Percentiles rank a stretch among this genome's conserved stretches.
These are phyloP conservation scores for Plasmopara halstedii DNA, from an alignment of 352 stramenopile species.

Conservation along the genomic window DNA sequence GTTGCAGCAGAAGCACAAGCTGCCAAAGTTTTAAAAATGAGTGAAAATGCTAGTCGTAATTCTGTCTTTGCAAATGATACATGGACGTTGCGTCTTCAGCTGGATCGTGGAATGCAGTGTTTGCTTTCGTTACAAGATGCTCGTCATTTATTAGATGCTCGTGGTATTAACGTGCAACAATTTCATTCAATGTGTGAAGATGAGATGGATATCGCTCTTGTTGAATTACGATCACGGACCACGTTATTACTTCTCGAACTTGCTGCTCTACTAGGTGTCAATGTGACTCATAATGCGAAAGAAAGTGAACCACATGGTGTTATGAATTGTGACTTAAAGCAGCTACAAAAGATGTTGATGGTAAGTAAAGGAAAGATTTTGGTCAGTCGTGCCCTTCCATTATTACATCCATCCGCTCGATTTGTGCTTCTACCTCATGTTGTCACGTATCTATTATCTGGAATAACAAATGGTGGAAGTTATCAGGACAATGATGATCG, in stretches of 20 bases:
- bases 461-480: constrained; percentile 25
- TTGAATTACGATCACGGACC: constrained; percentile 56
- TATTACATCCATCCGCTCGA: constrained; percentile 72
- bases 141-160: constrained; percentile 72
- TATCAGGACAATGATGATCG: constrained; percentile 38
- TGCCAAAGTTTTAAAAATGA: constrained; percentile 55
- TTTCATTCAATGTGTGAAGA: constrained; percentile 72
- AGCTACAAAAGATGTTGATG: constrained; percentile 52
- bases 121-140: constrained; percentile 76
- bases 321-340: constrained; percentile 42
- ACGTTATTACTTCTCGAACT: constrained; percentile 66
- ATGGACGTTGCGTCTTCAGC: constrained; percentile 60
- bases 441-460: constrained; percentile 53
- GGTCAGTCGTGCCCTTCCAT: constrained; percentile 62
- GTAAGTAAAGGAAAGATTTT: constrained; percentile 66
- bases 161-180: constrained; percentile 77
- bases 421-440: constrained; percentile 68
- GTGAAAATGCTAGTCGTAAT: constrained; percentile 26
- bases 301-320: constrained; percentile 11
- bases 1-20: constrained; percentile 19
- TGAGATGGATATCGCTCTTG: constrained; percentile 65
- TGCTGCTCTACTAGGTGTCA: constrained; percentile 51
- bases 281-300: constrained; percentile 11
- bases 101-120: constrained; percentile 70
- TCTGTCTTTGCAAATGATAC: constrained; percentile 72